phyloP scores from a whole-genome alignment of 306 rosid genomes.

The cucumber (Cucumis sativus) region DNA sequence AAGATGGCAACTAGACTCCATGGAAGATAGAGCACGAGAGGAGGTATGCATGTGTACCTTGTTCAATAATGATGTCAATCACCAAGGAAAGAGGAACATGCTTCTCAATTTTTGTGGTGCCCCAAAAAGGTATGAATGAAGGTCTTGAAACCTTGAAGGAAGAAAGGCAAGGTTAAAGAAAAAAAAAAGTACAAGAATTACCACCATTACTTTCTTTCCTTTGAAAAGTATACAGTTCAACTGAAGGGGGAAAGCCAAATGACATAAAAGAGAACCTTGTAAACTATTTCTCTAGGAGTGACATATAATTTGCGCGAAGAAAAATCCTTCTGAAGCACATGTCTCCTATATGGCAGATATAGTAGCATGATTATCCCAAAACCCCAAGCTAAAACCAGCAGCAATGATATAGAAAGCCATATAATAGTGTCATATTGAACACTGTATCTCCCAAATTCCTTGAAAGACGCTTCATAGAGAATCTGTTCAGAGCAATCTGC shows the following conservation, averaged over 20 bases:
- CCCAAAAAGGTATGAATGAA: conserved; percentile 71
- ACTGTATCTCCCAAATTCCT: conserved; percentile 51
- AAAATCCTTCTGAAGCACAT: conserved; percentile 61
- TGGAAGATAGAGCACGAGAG: not conserved
- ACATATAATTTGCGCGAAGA: conserved; percentile 66
- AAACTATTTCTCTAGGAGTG: conserved; percentile 63
- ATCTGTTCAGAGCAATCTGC: conserved; percentile 39
- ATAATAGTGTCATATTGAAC: conserved; percentile 65
- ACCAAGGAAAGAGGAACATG: conserved; percentile 61
- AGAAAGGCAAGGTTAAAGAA: not conserved
- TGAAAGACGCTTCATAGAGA: conserved; percentile 62
- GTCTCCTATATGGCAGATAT: conserved; percentile 68
- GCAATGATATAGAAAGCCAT: conserved; percentile 72
- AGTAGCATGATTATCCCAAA: conserved; percentile 73
- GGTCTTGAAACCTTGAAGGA: conserved; percentile 73
- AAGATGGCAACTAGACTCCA: not conserved
- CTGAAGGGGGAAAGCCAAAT: conserved; percentile 5
- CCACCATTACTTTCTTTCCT: not conserved
- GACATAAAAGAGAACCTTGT: conserved; percentile 37
- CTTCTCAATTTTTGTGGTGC: conserved; percentile 50
- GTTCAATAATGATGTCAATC: conserved; percentile 75
- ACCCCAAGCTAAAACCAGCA: conserved; percentile 92
- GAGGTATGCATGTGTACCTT: conserved; percentile 36
- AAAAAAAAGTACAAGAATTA: not conserved
- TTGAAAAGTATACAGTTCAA: not conserved